phyloP scores from a whole-genome alignment of 2,329 filamentous ascomycete genomes.

The Geosmithia flava region DNA sequence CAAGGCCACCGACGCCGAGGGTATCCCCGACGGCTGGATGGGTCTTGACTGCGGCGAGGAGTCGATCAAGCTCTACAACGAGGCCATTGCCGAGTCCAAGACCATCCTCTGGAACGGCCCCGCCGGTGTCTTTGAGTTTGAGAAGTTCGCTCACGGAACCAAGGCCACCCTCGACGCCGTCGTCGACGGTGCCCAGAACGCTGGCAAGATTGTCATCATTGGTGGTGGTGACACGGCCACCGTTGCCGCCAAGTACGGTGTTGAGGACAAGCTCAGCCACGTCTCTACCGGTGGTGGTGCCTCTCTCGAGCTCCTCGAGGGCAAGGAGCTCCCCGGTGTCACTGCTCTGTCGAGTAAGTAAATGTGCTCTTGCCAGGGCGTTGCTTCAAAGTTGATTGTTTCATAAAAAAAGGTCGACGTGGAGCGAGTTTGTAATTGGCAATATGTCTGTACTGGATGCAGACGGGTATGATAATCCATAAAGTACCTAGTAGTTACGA shows the following conservation, averaged over 20 bases:
- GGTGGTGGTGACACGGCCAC: conserved; percentile 97
- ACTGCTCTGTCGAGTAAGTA: conserved; percentile 74
- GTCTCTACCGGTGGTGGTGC: conserved; percentile 96
- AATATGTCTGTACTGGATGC: neutral
- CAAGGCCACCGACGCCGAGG: conserved; percentile 71
- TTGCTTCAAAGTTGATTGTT: neutral
- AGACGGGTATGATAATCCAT: neutral
- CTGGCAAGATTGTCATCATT: conserved; percentile 94
- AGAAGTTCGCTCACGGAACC: conserved; percentile 84
- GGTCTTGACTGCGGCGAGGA: conserved; percentile 89
- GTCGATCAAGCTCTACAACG: conserved; percentile 78
- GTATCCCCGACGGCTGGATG: conserved; percentile 97
- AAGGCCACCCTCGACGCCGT: conserved; percentile 85
- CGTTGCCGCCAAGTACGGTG: conserved; percentile 92
- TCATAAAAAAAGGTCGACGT: neutral
- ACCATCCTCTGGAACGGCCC: conserved; percentile 99
- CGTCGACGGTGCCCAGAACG: conserved; percentile 60
- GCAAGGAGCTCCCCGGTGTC: conserved; percentile 94
- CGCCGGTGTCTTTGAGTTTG: conserved; percentile 93
- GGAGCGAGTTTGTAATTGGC: neutral
- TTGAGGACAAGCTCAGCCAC: conserved; percentile 95
- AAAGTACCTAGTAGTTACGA: neutral
- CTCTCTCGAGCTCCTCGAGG: conserved; percentile 90
- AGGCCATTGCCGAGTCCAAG: conserved; percentile 76
- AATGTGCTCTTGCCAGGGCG: conserved; percentile 12